phyloP scores from a whole-genome alignment of 768 basidiomycete species.

The Multifurca ochricompacta region DNA sequence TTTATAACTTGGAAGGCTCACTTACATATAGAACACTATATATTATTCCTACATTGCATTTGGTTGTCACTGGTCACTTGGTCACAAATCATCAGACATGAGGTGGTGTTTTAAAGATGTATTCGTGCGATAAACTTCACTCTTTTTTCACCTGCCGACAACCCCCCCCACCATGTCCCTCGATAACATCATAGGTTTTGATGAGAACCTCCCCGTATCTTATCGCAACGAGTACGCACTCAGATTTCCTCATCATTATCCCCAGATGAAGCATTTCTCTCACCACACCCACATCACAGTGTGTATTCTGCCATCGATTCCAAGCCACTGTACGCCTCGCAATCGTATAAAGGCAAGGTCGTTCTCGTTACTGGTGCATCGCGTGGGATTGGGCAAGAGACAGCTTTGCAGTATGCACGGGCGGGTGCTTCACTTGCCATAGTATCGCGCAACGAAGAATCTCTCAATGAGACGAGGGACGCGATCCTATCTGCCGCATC shows the following conservation, averaged over 20 bases:
- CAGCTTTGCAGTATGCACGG: not conserved
- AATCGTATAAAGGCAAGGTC: not conserved
- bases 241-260: not conserved
- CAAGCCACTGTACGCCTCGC: not conserved
- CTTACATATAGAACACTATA: too few relatives aligned
- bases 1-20: too few relatives aligned
- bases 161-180: not conserved
- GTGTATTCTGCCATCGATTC: conserved; percentile 8
- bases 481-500: not conserved
- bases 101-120: too few relatives aligned
- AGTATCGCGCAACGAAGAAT: not conserved
- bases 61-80: too few relatives aligned
- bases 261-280: not conserved
- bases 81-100: too few relatives aligned
- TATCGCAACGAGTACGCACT: not conserved
- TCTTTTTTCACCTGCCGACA: not conserved
- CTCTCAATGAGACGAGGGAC: not conserved
- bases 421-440: conserved; percentile 3
- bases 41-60: too few relatives aligned
- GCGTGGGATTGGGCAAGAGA: conserved; percentile 9
- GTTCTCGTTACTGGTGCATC: conserved; percentile 11
- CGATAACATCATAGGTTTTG: not conserved
- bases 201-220: conserved; percentile 7
- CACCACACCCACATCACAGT: not conserved
- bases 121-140: too few relatives aligned